Base-by-base conservation (phyloP, 768 basidiomycete genomes). In the Hysterangium stoloniferum region DNA sequence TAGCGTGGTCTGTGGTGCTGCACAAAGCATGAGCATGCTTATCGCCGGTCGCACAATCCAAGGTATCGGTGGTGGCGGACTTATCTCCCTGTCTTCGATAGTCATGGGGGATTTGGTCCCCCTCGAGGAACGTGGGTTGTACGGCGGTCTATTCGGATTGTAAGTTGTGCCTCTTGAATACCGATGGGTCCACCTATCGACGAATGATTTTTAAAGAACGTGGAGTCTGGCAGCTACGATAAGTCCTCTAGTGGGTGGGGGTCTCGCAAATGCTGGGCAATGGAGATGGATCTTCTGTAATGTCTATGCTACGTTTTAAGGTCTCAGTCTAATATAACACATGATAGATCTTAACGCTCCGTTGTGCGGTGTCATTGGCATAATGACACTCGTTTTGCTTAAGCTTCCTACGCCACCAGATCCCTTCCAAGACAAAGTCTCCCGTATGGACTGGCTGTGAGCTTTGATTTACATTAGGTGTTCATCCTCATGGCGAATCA, bases 271-370 rank as follows among this genome's bases (percentile, higher is more conserved):
- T 12, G 52, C 43, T 5, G 67, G 64, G 2, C 52, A 59, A 24
- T 73, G 71, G 71, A 56, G 71, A 43, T 72, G 72, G 70, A 57
- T 73, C 33, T 73, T 73, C 59, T 73, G 71, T 72, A 27, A 22
- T 59, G 37, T 50, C 42, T 4, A 9, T 9, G 33, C 22, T 20
- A 24, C 28, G 13, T 35, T 17, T 7, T 12, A 12, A 4, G 3
- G 6, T 3, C 29, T 42, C 43, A 24, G 6, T 32, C 13, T 13
- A 8, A 4, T 42, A 7, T 32, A 4, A 17, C 11, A 32, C 32
- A 38, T 27, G n/a, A n/a, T 25, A 71, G 69, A 68, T 57, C 60
- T 73, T 52, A 74, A 73, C 45, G 50, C 71, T 17, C 70, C 70
- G 8, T 58, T 69, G 34, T 63, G 63, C 6, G 53, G 57, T 12